Conservation (phyloP, 805 yeast species). For the Yueomyces sinensis region DNA sequence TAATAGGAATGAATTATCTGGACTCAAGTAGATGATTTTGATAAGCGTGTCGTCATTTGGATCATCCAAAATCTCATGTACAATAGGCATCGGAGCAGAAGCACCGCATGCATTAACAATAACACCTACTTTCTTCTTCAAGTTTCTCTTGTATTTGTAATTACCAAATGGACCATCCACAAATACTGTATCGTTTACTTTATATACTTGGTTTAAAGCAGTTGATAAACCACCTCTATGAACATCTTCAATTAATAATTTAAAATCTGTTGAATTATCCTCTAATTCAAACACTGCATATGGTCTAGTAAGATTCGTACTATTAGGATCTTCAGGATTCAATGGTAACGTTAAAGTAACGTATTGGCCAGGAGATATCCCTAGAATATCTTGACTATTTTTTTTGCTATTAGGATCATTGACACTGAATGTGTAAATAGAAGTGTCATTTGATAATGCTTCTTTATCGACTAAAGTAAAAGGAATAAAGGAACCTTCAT, state of each 20-base stretch:
- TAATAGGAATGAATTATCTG: neutral
- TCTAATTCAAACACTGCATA: neutral
- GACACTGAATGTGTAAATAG: neutral
- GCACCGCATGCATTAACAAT: neutral
- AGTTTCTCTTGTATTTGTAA: neutral
- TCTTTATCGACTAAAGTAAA: neutral
- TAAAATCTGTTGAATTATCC: neutral
- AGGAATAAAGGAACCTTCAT: too few species aligned
- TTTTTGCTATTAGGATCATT: too few species aligned
- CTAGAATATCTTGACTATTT: neutral
- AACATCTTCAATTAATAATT: neutral
- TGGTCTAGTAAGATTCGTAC: neutral
- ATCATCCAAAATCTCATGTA: neutral
- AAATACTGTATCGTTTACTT: neutral
- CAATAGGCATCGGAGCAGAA: neutral
- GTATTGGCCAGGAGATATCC: neutral
- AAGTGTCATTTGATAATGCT: neutral
- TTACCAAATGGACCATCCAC: neutral
- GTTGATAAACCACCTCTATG: neutral
- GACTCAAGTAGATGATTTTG: neutral
- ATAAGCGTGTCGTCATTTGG: neutral
- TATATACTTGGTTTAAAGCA: neutral
- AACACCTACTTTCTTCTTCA: neutral
- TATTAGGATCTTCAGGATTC: too few species aligned
- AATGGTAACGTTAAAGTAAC: neutral